Percentiles rank a stretch among this genome's conserved stretches.
phyloP scores from a whole-genome alignment of 345 rosid genomes.

The Dimocarpus longan region DNA sequence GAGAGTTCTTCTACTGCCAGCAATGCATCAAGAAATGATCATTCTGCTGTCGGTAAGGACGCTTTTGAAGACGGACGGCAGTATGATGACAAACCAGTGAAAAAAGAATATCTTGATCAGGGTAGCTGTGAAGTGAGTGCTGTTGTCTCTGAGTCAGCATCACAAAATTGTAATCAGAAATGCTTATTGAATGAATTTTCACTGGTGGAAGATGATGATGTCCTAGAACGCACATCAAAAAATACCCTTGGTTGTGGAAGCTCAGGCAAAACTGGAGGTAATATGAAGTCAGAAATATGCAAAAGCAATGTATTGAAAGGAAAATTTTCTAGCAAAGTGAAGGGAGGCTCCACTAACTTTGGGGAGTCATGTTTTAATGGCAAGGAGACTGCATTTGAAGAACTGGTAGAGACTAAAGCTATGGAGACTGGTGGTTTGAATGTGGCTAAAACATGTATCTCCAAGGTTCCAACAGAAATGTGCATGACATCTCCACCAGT shows the following conservation, averaged over 20 bases:
- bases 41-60: constrained; percentile 32
- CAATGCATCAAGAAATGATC: constrained; percentile 65
- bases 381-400: constrained; percentile 32
- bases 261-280: constrained; percentile 27
- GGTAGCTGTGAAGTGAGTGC: constrained; percentile 47
- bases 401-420: constrained; percentile 28
- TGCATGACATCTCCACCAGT: constrained; percentile 33
- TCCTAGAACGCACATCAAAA: constrained; percentile 34
- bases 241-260: constrained; percentile 28
- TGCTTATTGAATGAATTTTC: constrained; percentile 31
- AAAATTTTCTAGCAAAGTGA: constrained; percentile 24
- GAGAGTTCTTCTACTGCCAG: constrained; percentile 80
- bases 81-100: constrained; percentile 40
- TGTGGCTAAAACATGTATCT: constrained; percentile 21
- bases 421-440: constrained; percentile 40
- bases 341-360: constrained; percentile 34
- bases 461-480: constrained; percentile 43
- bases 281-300: constrained; percentile 34
- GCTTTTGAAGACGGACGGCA: constrained; percentile 42
- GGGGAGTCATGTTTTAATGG: constrained; percentile 36
- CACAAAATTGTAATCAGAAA: constrained; percentile 32
- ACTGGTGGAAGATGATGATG: constrained; percentile 35
- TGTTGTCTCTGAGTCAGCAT: constrained; percentile 29
- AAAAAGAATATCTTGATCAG: constrained; percentile 46
- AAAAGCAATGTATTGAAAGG: constrained; percentile 26